Percentiles rank a stretch among this genome's conserved stretches.
phyloP scores from a whole-genome alignment of 2,329 filamentous ascomycete genomes.

The Alternaria postmessia region DNA sequence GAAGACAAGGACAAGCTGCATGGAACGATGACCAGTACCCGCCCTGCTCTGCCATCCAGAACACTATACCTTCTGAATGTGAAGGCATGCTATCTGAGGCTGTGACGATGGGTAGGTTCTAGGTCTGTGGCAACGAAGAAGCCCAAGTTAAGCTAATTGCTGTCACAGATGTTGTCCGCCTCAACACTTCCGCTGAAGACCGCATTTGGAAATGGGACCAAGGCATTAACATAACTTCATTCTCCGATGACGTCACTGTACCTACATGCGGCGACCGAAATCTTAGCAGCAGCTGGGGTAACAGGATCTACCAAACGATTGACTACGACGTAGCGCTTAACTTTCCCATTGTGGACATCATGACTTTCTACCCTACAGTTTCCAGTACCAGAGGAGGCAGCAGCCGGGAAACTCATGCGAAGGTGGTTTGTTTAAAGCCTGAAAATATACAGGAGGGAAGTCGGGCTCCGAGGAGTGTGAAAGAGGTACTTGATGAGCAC shows the following conservation, averaged over 20 bases:
- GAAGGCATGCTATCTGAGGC: not conserved
- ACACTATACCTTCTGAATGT: not conserved
- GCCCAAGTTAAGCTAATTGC: not conserved
- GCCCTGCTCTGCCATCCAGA: not conserved
- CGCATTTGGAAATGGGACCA: not conserved
- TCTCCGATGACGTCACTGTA: not conserved
- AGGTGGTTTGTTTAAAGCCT: constrained; percentile 2
- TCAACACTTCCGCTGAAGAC: not conserved
- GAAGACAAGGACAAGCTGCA: not conserved
- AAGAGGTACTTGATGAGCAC: constrained; percentile 2
- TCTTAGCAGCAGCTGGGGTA: not conserved
- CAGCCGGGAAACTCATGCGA: not conserved
- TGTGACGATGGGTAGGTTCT: not conserved
- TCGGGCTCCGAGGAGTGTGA: not conserved
- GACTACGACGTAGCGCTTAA: constrained; percentile 1
- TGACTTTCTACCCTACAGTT: not conserved
- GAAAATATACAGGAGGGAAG: not conserved
- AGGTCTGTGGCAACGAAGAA: not conserved
- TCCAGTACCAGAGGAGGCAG: not conserved
- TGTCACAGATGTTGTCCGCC: not conserved
- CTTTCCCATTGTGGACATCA: not conserved
- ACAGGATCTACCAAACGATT: not conserved
- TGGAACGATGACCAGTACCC: not conserved
- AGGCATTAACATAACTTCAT: not conserved
- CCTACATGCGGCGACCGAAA: not conserved